phyloP scores from a whole-genome alignment of 176 grass and related monocot species.

The Olyra latifolia region DNA sequence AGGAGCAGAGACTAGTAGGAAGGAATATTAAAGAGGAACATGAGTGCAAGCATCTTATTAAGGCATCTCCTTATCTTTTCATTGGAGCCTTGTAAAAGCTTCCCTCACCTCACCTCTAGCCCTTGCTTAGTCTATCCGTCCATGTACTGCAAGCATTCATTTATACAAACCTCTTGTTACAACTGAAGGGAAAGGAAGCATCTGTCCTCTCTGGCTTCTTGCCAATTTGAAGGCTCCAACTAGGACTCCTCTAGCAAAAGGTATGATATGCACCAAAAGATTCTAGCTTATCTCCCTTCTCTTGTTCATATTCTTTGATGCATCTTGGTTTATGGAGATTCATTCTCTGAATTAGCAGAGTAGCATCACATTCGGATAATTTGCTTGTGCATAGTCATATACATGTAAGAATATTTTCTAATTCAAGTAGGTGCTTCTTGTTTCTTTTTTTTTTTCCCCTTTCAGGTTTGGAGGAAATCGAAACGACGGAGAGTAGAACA shows the following conservation, averaged over 20 bases:
- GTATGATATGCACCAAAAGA: slow-evolving; percentile 31
- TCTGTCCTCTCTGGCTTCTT: not conserved
- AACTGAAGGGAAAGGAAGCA: not conserved
- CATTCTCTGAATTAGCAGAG: not conserved
- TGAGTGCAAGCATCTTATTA: slow-evolving; percentile 36
- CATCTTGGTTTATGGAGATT: not conserved
- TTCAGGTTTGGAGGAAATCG: not conserved
- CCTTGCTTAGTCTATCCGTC: not conserved
- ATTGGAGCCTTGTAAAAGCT: slow-evolving; percentile 35
- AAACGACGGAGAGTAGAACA: not conserved
- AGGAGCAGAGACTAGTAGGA: not conserved
- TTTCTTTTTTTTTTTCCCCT: not conserved
- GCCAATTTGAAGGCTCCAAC: slow-evolving; percentile 14
- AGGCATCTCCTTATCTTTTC: slow-evolving; percentile 29
- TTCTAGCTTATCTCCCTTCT: slow-evolving; percentile 25
- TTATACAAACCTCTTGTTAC: not conserved
- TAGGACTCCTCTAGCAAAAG: slow-evolving; percentile 3
- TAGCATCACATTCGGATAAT: not conserved
- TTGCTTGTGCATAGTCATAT: not conserved
- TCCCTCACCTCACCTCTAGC: not conserved
- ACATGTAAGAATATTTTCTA: not conserved
- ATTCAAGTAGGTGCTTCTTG: not conserved
- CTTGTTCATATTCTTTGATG: slow-evolving; percentile 3
- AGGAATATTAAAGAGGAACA: slow-evolving; percentile 24
- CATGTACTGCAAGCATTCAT: not conserved